These are phyloP conservation scores for Mycosphaerella arachidis DNA, from an alignment of 2,329 filamentous ascomycete genomes.

Conservation along the genomic window DNA sequence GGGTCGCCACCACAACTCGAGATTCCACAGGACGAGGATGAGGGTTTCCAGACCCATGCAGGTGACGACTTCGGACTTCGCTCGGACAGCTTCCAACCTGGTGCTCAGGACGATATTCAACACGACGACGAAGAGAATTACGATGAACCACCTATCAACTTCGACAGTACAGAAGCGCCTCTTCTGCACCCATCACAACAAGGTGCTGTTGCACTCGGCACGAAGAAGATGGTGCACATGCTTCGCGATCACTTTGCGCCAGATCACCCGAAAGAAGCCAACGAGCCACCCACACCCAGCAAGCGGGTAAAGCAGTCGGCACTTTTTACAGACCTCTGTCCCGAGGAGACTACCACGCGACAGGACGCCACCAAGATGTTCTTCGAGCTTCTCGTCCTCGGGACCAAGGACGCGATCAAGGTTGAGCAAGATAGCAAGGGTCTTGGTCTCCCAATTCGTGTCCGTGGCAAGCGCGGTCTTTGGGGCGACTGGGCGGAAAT, in stretches of 20 bases:
- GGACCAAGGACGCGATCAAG: slow-evolving; percentile 96
- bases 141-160: slow-evolving; percentile 34
- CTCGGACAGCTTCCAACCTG: slow-evolving; percentile 13
- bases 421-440: slow-evolving; percentile 73
- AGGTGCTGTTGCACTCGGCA: slow-evolving; percentile 82
- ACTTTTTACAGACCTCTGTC: slow-evolving; percentile 86
- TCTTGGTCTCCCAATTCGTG: slow-evolving; percentile 74
- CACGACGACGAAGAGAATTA: slow-evolving; percentile 25
- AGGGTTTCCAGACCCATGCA: slow-evolving; percentile 24
- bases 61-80: slow-evolving; percentile 28
- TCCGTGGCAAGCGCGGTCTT: slow-evolving; percentile 87
- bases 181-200: slow-evolving; percentile 76
- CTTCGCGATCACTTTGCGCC: slow-evolving; percentile 73
- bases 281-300: slow-evolving; percentile 60
- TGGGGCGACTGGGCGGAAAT: slow-evolving; percentile 95
- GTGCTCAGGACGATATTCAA: slow-evolving; percentile 14
- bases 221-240: slow-evolving; percentile 92
- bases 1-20: slow-evolving; percentile 25
- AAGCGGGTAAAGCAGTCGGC: slow-evolving; percentile 73
- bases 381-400: slow-evolving; percentile 91
- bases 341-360: slow-evolving; percentile 73
- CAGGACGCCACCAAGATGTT: slow-evolving; percentile 99
- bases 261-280: slow-evolving; percentile 54
- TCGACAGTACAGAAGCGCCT: slow-evolving; percentile 74
- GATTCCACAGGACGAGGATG: slow-evolving; percentile 31